Evolutionary conservation across 352 stramenopile species (phyloP), one percentile per base, ranked within the genome.

Genomic region (Pythium rishiriense): DNA sequence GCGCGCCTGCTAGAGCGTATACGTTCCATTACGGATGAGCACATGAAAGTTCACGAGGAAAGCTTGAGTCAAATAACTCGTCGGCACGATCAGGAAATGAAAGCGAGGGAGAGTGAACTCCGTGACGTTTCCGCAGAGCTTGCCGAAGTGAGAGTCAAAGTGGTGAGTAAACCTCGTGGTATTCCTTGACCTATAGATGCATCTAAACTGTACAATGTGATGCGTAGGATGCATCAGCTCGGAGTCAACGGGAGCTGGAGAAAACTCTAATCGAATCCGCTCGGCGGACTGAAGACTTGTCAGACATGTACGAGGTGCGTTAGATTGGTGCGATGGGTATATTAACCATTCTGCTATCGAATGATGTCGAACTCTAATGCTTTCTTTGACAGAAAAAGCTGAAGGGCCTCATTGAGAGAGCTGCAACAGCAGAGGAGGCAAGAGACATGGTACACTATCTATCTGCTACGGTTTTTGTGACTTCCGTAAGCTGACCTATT

Each of bases 1-100:
- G 75, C 78, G 41, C 74, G 83, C 6, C 70, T 94, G 10, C 63
- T 91, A 2, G 85, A 90, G 41, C 69, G 69, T 17, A 68, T 90
- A 31, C 74, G 68, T 15, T 66, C 78, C 6, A 68, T 90, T 59
- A 76, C 78, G 31, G 68, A 71, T 17, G 71, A 80, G 9, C 66
- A 90, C 24, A 46, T 90, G 8, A 88, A 87, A 48, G 42, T 28
- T 0, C 65, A 83, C 52, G 76, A 88, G 28, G 81, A 90, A 8
- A 72, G 15, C 24, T 14, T 73, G 14, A 67, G 21, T n/a, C 28
- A 66, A 11, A 17, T 73, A n/a, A 52, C 62, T 12, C 70, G 71
- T 28, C 83, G 78, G 29, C 68, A 81, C 26, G 72, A 85, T 9
- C 25, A 58, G 25, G 75, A 88, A 9, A 41, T 88, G 19, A 81